Percentiles rank a stretch among this genome's conserved stretches.
Conservation (phyloP, 2,329 filamentous ascomycete genomes). For the Tolypocladium paradoxum region DNA sequence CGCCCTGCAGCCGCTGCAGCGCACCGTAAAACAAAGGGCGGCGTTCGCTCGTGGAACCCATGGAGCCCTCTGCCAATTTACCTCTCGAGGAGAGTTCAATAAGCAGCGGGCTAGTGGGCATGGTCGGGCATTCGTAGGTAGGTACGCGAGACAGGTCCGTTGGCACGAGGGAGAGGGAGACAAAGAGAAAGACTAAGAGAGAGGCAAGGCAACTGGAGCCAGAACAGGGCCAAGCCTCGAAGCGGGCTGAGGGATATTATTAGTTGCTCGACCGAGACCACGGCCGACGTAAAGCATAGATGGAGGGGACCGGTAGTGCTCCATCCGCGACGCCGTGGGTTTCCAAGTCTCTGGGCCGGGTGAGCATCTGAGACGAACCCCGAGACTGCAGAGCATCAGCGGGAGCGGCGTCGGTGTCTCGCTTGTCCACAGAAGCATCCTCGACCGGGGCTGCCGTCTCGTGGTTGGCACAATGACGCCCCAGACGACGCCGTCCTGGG, state of each 20-base stretch:
- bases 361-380: neutral
- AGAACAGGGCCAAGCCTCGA: neutral
- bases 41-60: neutral
- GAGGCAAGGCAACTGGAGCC: neutral
- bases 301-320: neutral
- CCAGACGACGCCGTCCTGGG: neutral
- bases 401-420: too few relatives aligned
- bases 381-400: too few relatives aligned
- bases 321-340: too few relatives aligned
- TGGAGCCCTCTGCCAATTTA: neutral
- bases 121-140: too few relatives aligned
- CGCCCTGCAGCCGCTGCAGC: constrained; percentile 1
- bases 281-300: neutral
- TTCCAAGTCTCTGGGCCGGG: too few relatives aligned
- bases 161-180: neutral
- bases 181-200: neutral
- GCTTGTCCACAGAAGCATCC: too few relatives aligned
- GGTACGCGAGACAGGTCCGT: too few relatives aligned
- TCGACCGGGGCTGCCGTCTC: neutral
- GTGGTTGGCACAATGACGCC: neutral
- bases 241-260: neutral
- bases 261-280: neutral
- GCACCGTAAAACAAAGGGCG: neutral
- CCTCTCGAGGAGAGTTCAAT: neutral
- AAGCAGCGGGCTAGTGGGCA: neutral